Base-by-base conservation (phyloP, 139 green algal genomes). In the Chlamydomonas schloesseri region DNA sequence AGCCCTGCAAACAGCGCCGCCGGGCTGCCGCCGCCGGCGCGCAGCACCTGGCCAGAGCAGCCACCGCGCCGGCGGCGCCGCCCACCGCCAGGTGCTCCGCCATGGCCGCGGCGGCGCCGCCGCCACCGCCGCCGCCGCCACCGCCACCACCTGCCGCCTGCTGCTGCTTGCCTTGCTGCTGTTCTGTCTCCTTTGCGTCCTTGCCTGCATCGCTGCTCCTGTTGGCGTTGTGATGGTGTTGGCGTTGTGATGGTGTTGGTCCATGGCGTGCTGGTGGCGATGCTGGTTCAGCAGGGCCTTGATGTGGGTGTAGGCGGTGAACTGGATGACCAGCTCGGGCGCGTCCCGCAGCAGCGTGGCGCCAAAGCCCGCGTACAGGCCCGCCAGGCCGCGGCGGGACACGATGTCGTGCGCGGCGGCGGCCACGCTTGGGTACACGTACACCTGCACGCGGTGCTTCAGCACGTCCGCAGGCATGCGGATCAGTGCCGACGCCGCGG, bases 371-470 rank as follows among this genome's bases (percentile, higher is more conserved):
- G 84, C 68, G 81, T 96, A 97, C n/a, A 97, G 73, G 31, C 94
- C 95, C 76, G 17, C 74, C 83, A 21, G 73, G 46, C 75, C 58
- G 57, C 36, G 36, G 50, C 46, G 46, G 23, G 29, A 31, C 26
- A 95, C 58, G 57, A 95, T 91, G 60, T 60, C 60, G 26, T 81
- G 72, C 0, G 86, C 85, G 3, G 91, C 94, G 76, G 87, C 33
- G 37, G 90, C 88, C 21, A 93, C 64, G 79, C 92, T 90, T 23
- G 89, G 74, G 81, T 94, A 88, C 69, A 95, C 81, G 85, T 97
- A 97, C 3, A n/a, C n/a, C n/a, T 97, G 95, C 64, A 97, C 94
- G 17, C 93, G 82, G 90, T 97, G 95, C 81, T 94, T 95, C 46
- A 97, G 62, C 20, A 94, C 95, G 86, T 97, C 95, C 11, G 89